phyloP scores from a whole-genome alignment of 148 eudicot genomes.

The Cornus controversa region DNA sequence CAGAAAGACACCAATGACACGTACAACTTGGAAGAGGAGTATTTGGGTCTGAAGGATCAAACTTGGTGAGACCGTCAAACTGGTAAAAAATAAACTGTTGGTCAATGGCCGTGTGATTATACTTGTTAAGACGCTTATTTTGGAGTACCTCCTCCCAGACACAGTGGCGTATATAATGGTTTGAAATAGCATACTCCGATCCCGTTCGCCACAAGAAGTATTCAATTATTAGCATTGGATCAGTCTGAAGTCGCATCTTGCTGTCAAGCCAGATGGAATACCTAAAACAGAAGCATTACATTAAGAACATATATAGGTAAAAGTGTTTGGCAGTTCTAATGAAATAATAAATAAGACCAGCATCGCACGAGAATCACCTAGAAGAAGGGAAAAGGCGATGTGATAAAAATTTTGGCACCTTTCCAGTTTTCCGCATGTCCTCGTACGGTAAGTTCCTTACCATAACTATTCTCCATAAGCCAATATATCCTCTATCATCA shows the following conservation, averaged over 20 bases:
- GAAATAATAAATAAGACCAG: background rate
- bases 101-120: slow-evolving; percentile 86
- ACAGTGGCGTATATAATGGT: slow-evolving; percentile 93
- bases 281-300: slow-evolving; percentile 36
- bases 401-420: slow-evolving; percentile 94
- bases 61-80: slow-evolving; percentile 90
- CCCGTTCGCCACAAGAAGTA: slow-evolving; percentile 74
- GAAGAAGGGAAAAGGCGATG: slow-evolving; percentile 96
- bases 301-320: background rate
- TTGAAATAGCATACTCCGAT: slow-evolving; percentile 94
- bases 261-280: slow-evolving; percentile 99
- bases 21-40: slow-evolving; percentile 82
- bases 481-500: slow-evolving; percentile 72
- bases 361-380: slow-evolving; percentile 48
- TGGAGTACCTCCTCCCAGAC: slow-evolving; percentile 99
- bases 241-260: slow-evolving; percentile 79
- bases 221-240: slow-evolving; percentile 83
- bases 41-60: slow-evolving; percentile 70
- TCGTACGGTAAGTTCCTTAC: slow-evolving; percentile 79
- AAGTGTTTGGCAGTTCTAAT: background rate
- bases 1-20: slow-evolving; percentile 29
- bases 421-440: slow-evolving; percentile 95
- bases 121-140: slow-evolving; percentile 93
- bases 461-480: slow-evolving; percentile 81
- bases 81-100: slow-evolving; percentile 83